Conservation (phyloP, 2,329 filamentous ascomycete species). For the Amauroascus verrucosus region DNA sequence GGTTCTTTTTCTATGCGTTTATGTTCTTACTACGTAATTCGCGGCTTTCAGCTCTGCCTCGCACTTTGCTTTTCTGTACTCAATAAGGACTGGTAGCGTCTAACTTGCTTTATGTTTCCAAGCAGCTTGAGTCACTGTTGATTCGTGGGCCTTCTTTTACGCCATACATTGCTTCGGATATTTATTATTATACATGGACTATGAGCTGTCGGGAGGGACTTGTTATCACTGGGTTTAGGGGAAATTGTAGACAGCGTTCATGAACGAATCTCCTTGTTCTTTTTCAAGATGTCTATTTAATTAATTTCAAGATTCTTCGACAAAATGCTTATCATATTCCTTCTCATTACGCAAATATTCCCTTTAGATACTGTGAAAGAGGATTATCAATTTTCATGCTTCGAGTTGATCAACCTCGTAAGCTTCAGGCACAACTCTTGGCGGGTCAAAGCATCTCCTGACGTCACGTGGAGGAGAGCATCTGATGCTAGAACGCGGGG, state of each 20-base stretch:
- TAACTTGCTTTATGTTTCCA: background rate
- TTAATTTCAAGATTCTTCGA: background rate
- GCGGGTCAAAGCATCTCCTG: background rate
- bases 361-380: background rate
- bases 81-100: background rate
- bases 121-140: background rate
- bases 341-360: no score
- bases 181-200: background rate
- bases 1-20: background rate
- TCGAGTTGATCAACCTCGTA: background rate
- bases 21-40: background rate
- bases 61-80: background rate
- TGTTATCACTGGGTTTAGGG: background rate
- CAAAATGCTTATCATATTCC: no score
- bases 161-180: background rate
- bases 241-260: background rate
- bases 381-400: no score
- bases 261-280: constrained; percentile 2
- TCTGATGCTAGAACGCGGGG: background rate
- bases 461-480: constrained; percentile 2
- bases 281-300: background rate
- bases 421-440: constrained; percentile 6
- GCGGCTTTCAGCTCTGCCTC: background rate
- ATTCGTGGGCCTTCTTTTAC: background rate
- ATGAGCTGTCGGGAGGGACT: background rate